Base-by-base conservation (phyloP, 1,284 basidiomycete species). In the Malassezia nana region DNA sequence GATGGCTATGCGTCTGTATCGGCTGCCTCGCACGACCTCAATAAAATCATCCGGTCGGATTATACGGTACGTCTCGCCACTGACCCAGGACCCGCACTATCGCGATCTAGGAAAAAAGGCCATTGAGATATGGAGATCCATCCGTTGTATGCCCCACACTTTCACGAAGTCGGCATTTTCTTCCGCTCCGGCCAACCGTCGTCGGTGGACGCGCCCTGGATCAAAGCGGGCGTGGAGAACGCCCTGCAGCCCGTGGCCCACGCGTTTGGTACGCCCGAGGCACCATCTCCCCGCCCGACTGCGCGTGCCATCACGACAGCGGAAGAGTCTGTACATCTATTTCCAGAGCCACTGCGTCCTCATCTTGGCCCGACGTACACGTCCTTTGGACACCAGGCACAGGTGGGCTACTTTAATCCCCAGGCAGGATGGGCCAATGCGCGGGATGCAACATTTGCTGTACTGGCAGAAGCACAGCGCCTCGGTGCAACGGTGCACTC, bases 351-450 rank as follows among this genome's bases (percentile, higher is more conserved):
- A 0, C 24, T 48, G 24, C 50, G 25, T 2, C 31, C 20, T 1
- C 10, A 22, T 16, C 35, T 61, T 16, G 65, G 63, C 8, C 12
- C 47, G 0, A 52, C 60, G 0, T 28, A 55, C 48, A 25, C 26
- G 10, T 47, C 56, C 10, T 53, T 67, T 44, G 64, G 26, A 12
- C 3, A 58, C 7, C 32, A 15, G 6, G 38, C 24, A 5, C 60
- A 66, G 31, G 60, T 60, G 6, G 82, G 82, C 0, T 91, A 87
- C 69, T 66, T 84, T 44, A 92, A 90, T 69, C 77, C 76, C 1
- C 82, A 86, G 32, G 83, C 85, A 1, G 90, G 90, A 3, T 95
- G 90, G 90, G 87, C 82, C 1, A 80, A 85, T 68, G 86, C 89
- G 2, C 78, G 80, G 1, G 81, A 83, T 62, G 87, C 84, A 1